Evolutionary conservation across 371 early-diverging fungal species (phyloP), one percentile per base, ranked within the genome.

Genomic region (Mucor plumbeus): DNA sequence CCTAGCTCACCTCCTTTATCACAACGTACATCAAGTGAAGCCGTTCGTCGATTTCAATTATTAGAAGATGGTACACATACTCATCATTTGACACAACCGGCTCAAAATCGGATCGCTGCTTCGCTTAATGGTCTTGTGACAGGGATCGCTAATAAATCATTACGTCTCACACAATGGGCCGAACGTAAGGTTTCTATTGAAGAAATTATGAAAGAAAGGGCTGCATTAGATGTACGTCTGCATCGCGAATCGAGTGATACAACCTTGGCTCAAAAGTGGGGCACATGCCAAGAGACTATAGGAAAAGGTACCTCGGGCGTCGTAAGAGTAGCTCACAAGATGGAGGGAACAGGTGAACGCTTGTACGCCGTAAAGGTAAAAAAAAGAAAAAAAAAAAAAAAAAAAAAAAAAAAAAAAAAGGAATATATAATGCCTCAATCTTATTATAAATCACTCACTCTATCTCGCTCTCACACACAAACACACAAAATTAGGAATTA

Each of bases 281-380:
- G 86, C n/a, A 73, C 72, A 13, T 76, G 79, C 33, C 81, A 81
- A n/a, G 81, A 84, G 64, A 71, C 82, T 11, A 78, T 86, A 47
- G 86, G 86, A 9, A 78, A 77, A 54, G 86, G 86, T 33, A 76
- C 84, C 0, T 84, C 80, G 53, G 86, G 86, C 38, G 72, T 84
- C 15, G 86, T 86, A 6, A 71, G 81, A 34, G 67, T 84, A 53
- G 77, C 75, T 41, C 83, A 82, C 56, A 81, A 78, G 59, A 54
- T 67, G 38, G 80, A 79, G 44, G 68, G 65, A 58, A 50, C 63
- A 19, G 73, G 67, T 48, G 79, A 82, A 61, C 72, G 70, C n/a
- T 63, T 85, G 17, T 84, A 80, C 65, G 86, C 86, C 54, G 83
- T 86, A 60, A 86, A 86, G 77, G 86, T 84, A 72, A 54, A 61